A percentile compares a stretch with the other conserved stretches of the same genome.
These are phyloP conservation scores for Aspergillus asperescens DNA, from an alignment of 495 filamentous ascomycete genomes.

Conservation along the genomic window DNA sequence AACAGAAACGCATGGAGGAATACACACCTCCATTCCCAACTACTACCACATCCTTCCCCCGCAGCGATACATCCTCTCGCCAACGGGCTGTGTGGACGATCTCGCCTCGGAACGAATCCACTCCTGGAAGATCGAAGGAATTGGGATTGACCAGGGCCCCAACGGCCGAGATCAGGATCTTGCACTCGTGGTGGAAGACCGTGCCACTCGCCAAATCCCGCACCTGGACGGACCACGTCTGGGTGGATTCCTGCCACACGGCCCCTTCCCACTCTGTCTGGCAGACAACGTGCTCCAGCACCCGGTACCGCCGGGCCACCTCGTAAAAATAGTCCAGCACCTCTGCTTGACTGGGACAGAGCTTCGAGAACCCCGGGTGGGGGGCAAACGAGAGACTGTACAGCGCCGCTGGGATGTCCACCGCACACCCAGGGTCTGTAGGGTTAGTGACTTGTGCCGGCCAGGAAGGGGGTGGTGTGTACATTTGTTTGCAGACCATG, in stretches of 20 bases:
- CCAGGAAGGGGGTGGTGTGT: background rate
- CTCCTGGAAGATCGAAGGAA: slow-evolving; percentile 38
- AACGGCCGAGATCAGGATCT: slow-evolving; percentile 46
- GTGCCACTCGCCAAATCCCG: slow-evolving; percentile 13
- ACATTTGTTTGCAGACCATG: slow-evolving; percentile 27
- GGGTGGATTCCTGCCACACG: slow-evolving; percentile 17
- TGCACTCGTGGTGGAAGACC: slow-evolving; percentile 29
- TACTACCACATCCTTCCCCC: slow-evolving; percentile 50
- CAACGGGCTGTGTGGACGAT: slow-evolving; percentile 55
- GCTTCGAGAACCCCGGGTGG: slow-evolving; percentile 22
- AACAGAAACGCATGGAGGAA: background rate
- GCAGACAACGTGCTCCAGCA: slow-evolving; percentile 17
- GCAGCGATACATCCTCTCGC: slow-evolving; percentile 48
- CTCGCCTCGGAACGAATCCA: slow-evolving; percentile 44
- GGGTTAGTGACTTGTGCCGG: background rate
- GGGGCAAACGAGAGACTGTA: slow-evolving; percentile 28
- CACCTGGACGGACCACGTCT: slow-evolving; percentile 19
- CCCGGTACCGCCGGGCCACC: slow-evolving; percentile 1
- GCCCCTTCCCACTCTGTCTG: slow-evolving; percentile 20
- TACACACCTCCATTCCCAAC: slow-evolving; percentile 43
- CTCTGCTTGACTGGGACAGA: slow-evolving; percentile 23
- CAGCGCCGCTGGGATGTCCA: slow-evolving; percentile 24
- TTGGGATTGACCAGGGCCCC: slow-evolving; percentile 44
- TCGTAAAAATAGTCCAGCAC: slow-evolving; percentile 12
- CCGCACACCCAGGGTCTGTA: slow-evolving; percentile 26